phyloP scores from a whole-genome alignment of 352 stramenopile genomes.

The Elongisporangium prolatum region DNA sequence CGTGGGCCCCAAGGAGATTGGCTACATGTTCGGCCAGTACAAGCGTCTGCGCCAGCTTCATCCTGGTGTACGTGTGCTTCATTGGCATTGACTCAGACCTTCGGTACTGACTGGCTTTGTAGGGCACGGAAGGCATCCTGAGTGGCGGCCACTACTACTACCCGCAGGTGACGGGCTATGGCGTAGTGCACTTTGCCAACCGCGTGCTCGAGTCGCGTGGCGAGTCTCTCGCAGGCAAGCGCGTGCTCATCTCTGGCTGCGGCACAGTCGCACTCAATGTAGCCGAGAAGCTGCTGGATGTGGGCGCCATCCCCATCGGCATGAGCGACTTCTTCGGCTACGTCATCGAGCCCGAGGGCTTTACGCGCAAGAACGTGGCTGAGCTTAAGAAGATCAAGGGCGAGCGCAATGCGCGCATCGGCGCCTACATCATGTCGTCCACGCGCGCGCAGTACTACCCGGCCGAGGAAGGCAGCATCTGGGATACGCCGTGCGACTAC shows the following conservation, averaged over 20 bases:
- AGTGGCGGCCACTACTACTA: conserved; percentile 88
- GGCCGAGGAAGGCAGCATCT: conserved; percentile 70
- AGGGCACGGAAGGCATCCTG: conserved; percentile 80
- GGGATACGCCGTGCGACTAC: conserved; percentile 93
- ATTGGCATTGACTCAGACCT: not conserved
- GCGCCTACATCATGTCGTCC: conserved; percentile 87
- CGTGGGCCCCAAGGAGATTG: conserved; percentile 92
- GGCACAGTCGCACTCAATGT: conserved; percentile 93
- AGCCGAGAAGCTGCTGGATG: conserved; percentile 92
- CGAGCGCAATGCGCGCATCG: conserved; percentile 74
- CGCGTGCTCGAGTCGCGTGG: conserved; percentile 89
- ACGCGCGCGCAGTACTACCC: conserved; percentile 86
- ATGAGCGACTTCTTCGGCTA: conserved; percentile 95
- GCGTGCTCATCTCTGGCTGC: conserved; percentile 94
- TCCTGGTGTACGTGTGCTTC: conserved; percentile 16
- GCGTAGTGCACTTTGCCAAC: conserved; percentile 95
- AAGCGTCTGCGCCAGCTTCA: conserved; percentile 91
- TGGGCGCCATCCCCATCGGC: conserved; percentile 95
- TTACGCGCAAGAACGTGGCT: conserved; percentile 60
- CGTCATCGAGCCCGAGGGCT: conserved; percentile 93
- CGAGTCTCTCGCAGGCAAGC: conserved; percentile 94
- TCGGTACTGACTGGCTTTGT: not conserved
- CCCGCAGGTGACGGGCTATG: conserved; percentile 91
- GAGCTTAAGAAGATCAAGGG: conserved; percentile 81
- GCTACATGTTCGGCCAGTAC: conserved; percentile 98